These are phyloP conservation scores for Mortierella antarctica DNA, from an alignment of 192 early-diverging fungal genomes.

Conservation along the genomic window DNA sequence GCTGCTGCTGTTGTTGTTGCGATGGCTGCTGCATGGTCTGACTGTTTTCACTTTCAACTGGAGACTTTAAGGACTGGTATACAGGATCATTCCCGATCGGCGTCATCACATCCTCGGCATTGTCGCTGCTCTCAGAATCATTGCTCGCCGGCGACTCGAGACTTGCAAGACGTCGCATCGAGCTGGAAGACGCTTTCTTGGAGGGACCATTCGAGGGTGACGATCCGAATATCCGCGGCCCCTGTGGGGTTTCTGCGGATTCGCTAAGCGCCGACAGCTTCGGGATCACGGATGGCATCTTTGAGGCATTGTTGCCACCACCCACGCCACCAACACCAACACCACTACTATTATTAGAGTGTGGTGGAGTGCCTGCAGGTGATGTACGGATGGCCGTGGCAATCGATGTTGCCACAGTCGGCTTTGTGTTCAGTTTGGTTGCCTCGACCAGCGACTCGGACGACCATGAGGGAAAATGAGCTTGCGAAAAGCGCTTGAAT, in stretches of 20 bases:
- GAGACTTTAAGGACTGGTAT: constrained; percentile 17
- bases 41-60: background rate
- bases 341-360: constrained; percentile 4
- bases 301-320: background rate
- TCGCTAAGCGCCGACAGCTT: constrained; percentile 36
- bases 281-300: constrained; percentile 19
- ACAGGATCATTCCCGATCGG: constrained; percentile 22
- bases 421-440: constrained; percentile 39
- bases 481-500: constrained; percentile 51
- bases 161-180: constrained; percentile 20
- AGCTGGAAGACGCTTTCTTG: constrained; percentile 37
- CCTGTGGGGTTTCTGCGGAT: background rate
- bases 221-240: constrained; percentile 16
- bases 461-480: constrained; percentile 34
- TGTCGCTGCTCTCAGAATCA: constrained; percentile 13
- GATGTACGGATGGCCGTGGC: constrained; percentile 41
- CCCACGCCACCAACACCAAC: background rate
- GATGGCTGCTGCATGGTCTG: too few relatives aligned
- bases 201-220: constrained; percentile 30
- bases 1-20: background rate
- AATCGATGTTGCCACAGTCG: constrained; percentile 41
- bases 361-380: constrained; percentile 13
- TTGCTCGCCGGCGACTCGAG: constrained; percentile 29
- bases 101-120: constrained; percentile 6
- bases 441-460: constrained; percentile 17